Percentiles rank a stretch among this genome's conserved stretches.
Conservation (phyloP, 2,329 filamentous ascomycete genomes). For the Cladosporium sp. region DNA sequence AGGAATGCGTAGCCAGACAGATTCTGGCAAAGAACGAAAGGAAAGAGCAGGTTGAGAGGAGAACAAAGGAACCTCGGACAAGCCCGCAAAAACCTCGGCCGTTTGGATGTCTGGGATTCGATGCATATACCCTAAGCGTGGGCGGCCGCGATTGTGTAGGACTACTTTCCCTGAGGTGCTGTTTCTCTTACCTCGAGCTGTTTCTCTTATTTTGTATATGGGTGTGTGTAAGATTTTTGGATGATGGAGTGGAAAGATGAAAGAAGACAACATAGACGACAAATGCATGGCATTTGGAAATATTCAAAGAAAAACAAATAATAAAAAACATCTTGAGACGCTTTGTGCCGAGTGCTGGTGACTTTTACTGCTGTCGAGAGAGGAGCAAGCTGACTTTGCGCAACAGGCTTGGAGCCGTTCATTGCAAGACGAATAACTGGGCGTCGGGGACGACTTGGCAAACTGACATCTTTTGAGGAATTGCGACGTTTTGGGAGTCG, state of each 20-base stretch:
- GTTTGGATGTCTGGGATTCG: neutral
- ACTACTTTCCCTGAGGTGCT: neutral
- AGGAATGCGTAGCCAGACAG: neutral
- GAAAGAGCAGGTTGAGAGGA: neutral
- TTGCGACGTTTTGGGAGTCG: too few relatives aligned
- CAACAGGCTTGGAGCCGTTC: too few relatives aligned
- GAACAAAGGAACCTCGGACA: neutral
- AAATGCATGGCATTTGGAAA: neutral
- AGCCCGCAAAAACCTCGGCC: neutral
- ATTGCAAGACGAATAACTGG: too few relatives aligned
- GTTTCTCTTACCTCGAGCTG: neutral
- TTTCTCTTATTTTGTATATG: neutral
- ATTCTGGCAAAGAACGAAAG: neutral
- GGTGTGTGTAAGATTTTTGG: neutral
- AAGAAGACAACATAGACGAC: neutral
- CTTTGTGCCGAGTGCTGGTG: neutral
- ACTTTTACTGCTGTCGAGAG: neutral
- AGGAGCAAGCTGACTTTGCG: too few relatives aligned
- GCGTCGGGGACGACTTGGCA: too few relatives aligned
- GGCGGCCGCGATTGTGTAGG: neutral
- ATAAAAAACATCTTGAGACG: neutral
- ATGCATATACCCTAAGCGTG: neutral
- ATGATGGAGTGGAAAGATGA: neutral
- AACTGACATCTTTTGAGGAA: too few relatives aligned
- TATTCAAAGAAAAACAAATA: neutral